Evolutionary conservation across 2,329 filamentous ascomycete genomes (phyloP), one percentile per base, ranked within the genome.

Genomic region (Penicillium decumbens): DNA sequence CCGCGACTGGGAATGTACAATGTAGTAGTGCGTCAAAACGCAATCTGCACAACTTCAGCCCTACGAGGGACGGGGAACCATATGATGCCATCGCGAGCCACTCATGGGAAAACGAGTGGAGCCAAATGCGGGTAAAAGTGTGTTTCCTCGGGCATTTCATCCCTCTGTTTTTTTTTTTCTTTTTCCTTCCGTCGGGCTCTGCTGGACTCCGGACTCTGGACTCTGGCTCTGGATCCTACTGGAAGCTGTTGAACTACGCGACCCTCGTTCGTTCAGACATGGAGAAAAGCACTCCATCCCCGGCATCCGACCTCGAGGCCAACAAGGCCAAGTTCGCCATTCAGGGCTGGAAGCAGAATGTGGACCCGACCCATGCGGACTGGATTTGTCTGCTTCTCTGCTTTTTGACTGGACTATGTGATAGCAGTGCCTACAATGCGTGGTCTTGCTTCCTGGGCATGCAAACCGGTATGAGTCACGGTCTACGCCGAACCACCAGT

Each of bases 361-460:
- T 72, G 33, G 58, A 60, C 25, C 52, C 62, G 32, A 60, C 62
- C 6, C 56, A 72, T 45, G 68, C 69, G 5, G 69, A 72, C 43
- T 49, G 69, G 9, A 55, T 73, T 39, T 72, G 60, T 66, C 51
- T 75, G 55, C 53, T 75, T 47, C 62, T 68, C 9, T 66, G 63
- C 33, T 69, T 75, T 45, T 59, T 69, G 28, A 75, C 72, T 0
- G 73, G 73, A 1, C 62, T 76, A 18, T 72, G 73, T 43, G 73
- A 76, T 53, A 71, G 70, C 50, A 68, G 70, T 35, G 69, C 72
- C 9, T 75, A 74, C 62, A 73, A 72, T 56, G 71, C 72, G 12
- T 75, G 73, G 72, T 71, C 68, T 28, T 75, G 72, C 52, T 76
- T 76, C 60, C 61, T 75, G 35, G 71, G 70, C 45, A 75, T 76